Percentiles rank a stretch among this genome's conserved stretches.
Evolutionary conservation across 306 rosid genomes (phyloP).

Genomic region (Quercus bicolor): DNA sequence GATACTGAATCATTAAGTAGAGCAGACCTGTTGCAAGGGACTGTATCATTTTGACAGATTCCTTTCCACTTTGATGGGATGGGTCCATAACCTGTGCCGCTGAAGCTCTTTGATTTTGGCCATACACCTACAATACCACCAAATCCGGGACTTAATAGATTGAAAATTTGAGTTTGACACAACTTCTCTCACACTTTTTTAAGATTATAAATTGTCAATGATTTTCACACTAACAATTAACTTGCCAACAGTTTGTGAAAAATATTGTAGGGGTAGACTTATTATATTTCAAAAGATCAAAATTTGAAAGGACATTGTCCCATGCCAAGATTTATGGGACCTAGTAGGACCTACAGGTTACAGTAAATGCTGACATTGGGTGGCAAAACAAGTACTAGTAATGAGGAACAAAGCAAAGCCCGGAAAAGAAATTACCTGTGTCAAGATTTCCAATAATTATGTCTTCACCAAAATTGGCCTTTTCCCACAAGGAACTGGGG

Average conservation of each 20-base stretch:
- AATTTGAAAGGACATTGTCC: no score
- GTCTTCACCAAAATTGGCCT: constrained; percentile 63
- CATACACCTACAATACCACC: constrained; percentile 48
- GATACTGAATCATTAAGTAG: neutral
- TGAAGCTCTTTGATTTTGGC: constrained; percentile 62
- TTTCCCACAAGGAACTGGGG: constrained; percentile 33
- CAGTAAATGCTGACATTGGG: neutral
- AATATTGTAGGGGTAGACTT: no score
- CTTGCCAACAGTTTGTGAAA: no score
- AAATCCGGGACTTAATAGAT: no score
- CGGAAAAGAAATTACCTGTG: constrained; percentile 39
- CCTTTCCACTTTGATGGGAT: constrained; percentile 78
- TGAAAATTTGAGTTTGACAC: no score
- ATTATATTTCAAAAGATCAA: no score
- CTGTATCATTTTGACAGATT: constrained; percentile 29
- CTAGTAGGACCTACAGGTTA: no score
- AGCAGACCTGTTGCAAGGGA: constrained; percentile 56
- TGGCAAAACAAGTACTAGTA: neutral
- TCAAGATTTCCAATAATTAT: constrained; percentile 59
- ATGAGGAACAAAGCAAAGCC: no score
- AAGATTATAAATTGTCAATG: no score
- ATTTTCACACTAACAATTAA: no score
- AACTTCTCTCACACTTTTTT: no score
- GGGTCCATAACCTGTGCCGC: constrained; percentile 56
- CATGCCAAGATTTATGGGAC: no score